These are phyloP conservation scores for Drechslerella dactyloides DNA, from an alignment of 2,329 filamentous ascomycete genomes.

Conservation along the genomic window DNA sequence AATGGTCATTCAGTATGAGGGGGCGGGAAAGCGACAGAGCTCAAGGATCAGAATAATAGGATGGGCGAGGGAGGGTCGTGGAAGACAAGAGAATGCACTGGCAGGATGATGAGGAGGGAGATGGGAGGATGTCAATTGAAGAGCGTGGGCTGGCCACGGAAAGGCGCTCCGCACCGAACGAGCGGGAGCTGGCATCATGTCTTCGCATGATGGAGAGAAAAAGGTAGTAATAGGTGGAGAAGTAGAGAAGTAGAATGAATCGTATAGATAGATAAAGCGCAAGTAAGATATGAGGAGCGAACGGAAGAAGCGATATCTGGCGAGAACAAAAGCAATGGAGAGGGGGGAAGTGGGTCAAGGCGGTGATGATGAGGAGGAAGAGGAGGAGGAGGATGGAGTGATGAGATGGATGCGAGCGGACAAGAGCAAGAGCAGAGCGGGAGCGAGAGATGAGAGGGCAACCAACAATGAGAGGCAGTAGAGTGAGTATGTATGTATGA, in stretches of 20 bases:
- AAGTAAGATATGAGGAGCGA: slow-evolving; percentile 32
- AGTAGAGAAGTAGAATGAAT: slow-evolving; percentile 18
- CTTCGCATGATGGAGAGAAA: slow-evolving; percentile 4
- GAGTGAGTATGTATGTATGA: neutral
- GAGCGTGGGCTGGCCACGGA: slow-evolving; percentile 26
- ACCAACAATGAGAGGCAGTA: slow-evolving; percentile 50
- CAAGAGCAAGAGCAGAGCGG: slow-evolving; percentile 30
- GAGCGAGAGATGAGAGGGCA: slow-evolving; percentile 48
- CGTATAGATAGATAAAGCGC: slow-evolving; percentile 14
- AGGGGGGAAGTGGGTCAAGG: slow-evolving; percentile 12
- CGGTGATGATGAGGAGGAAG: slow-evolving; percentile 33
- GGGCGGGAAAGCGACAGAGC: neutral
- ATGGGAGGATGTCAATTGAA: slow-evolving; percentile 6
- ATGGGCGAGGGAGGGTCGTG: slow-evolving; percentile 23
- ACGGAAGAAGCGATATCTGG: slow-evolving; percentile 20
- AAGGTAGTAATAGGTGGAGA: slow-evolving; percentile 19
- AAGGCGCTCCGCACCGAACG: slow-evolving; percentile 31
- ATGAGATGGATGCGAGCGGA: slow-evolving; percentile 25
- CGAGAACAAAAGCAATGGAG: slow-evolving; percentile 11
- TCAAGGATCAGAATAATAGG: slow-evolving; percentile 22
- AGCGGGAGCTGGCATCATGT: slow-evolving; percentile 43
- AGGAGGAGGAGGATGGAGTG: slow-evolving; percentile 16
- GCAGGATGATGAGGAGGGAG: slow-evolving; percentile 24
- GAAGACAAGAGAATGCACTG: slow-evolving; percentile 40
- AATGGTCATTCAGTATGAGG: slow-evolving; percentile 6